phyloP scores from a whole-genome alignment of 495 filamentous ascomycete genomes.

The Penicillium bialowiezense region DNA sequence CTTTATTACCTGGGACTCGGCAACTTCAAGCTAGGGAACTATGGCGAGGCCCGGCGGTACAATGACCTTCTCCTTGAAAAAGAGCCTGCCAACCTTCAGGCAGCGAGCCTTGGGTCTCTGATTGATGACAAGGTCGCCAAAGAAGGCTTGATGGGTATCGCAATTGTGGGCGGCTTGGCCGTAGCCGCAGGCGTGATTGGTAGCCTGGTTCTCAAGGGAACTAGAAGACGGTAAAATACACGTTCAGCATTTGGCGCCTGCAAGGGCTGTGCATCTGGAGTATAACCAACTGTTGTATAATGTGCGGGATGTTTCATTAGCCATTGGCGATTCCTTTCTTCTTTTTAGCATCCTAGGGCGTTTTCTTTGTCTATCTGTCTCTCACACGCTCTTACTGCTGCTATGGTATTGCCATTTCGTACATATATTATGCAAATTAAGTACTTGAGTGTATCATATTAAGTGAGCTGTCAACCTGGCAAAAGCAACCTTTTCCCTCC shows the following conservation, averaged over 20 bases:
- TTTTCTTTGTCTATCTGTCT: not conserved
- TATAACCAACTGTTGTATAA: constrained; percentile 4
- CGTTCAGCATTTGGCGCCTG: constrained; percentile 15
- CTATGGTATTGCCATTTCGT: too few species aligned
- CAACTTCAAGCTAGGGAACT: constrained; percentile 98
- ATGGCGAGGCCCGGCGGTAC: constrained; percentile 87
- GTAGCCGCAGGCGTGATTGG: constrained; percentile 92
- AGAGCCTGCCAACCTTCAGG: constrained; percentile 87
- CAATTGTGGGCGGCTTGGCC: constrained; percentile 92
- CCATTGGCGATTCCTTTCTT: constrained; percentile 4
- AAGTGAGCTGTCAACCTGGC: too few species aligned
- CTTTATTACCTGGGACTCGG: constrained; percentile 96
- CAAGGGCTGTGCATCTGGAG: constrained; percentile 18
- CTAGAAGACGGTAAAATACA: constrained; percentile 51
- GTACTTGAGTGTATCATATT: too few species aligned
- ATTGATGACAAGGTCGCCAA: constrained; percentile 95
- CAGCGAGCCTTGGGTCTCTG: constrained; percentile 73
- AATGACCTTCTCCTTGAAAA: constrained; percentile 88
- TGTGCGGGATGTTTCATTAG: constrained; percentile 3
- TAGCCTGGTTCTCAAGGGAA: constrained; percentile 72
- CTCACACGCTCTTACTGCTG: too few species aligned
- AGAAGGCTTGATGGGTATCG: constrained; percentile 91
- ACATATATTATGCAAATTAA: not conserved
- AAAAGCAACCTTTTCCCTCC: not conserved
- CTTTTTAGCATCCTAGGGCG: not conserved